Conservation (phyloP, 306 rosid species). For the Acacia confusa region DNA sequence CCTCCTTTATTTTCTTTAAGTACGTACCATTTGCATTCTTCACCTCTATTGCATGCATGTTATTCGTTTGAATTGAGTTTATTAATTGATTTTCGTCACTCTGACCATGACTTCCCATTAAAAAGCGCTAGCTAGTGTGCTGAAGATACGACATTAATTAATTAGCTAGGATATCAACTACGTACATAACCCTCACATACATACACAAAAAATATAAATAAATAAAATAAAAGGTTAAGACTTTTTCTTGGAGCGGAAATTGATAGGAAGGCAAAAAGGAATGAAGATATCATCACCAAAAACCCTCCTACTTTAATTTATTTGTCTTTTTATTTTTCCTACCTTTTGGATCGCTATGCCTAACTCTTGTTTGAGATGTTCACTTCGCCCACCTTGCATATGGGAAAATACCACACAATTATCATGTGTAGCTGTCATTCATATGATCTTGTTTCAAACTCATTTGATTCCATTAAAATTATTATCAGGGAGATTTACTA, state of each 20-base stretch:
- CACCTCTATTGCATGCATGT: neutral
- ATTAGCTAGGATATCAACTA: neutral
- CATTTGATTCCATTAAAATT: neutral
- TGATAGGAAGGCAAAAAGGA: conserved; percentile 10
- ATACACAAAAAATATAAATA: neutral
- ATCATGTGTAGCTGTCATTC: conserved; percentile 25
- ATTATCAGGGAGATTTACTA: neutral
- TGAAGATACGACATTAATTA: neutral
- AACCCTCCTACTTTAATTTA: neutral
- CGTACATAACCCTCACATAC: conserved; percentile 7
- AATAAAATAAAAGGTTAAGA: neutral
- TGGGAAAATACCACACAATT: conserved; percentile 11
- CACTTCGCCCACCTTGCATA: conserved; percentile 34
- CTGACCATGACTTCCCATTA: neutral
- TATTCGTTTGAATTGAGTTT: neutral
- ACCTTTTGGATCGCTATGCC: neutral
- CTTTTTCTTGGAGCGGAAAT: conserved; percentile 14
- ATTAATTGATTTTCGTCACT: neutral
- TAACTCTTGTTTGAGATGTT: conserved; percentile 33
- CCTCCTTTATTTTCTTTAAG: conserved; percentile 24
- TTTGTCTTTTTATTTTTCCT: neutral
- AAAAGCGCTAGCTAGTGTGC: neutral
- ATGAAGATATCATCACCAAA: conserved; percentile 16
- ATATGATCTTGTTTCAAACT: neutral
- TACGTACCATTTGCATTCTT: neutral